Percentiles rank a stretch among this genome's conserved stretches.
Conservation (phyloP, 2,329 filamentous ascomycete species). For the Lachnellula willkommii region DNA sequence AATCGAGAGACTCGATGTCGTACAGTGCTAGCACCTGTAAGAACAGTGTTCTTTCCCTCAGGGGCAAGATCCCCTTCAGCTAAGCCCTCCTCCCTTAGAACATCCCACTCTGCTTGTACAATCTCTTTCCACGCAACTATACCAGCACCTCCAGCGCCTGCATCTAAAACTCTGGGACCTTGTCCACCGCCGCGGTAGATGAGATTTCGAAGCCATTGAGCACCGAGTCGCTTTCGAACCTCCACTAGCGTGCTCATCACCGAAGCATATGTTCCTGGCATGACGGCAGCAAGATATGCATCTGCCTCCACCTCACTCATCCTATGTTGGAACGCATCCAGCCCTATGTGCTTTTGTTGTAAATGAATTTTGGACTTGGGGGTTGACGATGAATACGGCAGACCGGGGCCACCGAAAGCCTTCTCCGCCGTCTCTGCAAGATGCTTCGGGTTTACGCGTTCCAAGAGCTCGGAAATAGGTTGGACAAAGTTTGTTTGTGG, state of each 20-base stretch:
- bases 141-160: conserved; percentile 67
- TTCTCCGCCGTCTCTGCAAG: conserved; percentile 65
- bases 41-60: conserved; percentile 72
- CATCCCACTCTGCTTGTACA: conserved; percentile 72
- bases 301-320: conserved; percentile 75
- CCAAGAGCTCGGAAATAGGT: conserved; percentile 65
- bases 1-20: conserved; percentile 70
- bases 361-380: conserved; percentile 50
- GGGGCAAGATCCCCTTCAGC: conserved; percentile 44
- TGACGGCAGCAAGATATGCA: conserved; percentile 61
- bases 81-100: conserved; percentile 51
- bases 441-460: conserved; percentile 66
- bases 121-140: conserved; percentile 74
- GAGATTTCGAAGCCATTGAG: conserved; percentile 62
- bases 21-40: conserved; percentile 70
- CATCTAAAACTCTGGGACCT: conserved; percentile 64
- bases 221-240: conserved; percentile 66
- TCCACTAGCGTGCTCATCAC: conserved; percentile 65
- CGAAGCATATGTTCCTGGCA: conserved; percentile 67
- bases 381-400: conserved; percentile 74
- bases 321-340: conserved; percentile 57
- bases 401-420: conserved; percentile 67
- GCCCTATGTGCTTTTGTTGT: conserved; percentile 58
- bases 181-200: conserved; percentile 47
- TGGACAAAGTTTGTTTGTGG: conserved; percentile 63